These are phyloP conservation scores for Mimosa bimucronata DNA, from an alignment of 306 rosid species.

Conservation along the genomic window DNA sequence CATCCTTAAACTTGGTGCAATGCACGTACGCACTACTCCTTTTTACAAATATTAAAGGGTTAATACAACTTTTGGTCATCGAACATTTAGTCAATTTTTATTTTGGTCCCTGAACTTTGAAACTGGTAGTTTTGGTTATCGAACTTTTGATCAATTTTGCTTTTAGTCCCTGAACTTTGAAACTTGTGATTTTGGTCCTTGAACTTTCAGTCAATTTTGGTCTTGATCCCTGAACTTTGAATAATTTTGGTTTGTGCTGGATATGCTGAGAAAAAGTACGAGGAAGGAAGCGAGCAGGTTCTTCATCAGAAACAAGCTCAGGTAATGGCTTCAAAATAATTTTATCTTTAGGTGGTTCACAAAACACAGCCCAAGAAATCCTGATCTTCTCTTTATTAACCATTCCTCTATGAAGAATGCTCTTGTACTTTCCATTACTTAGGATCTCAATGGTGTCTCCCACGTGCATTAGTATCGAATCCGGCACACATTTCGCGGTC, in stretches of 20 bases:
- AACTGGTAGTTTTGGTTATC: too few species aligned
- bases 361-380: slow-evolving; percentile 83
- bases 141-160: too few species aligned
- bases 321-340: slow-evolving; percentile 74
- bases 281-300: slow-evolving; percentile 68
- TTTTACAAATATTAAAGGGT: too few species aligned
- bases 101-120: too few species aligned
- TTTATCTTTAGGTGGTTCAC: slow-evolving; percentile 83
- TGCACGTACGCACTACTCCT: too few species aligned
- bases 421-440: slow-evolving; percentile 78
- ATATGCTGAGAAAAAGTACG: slow-evolving; percentile 86
- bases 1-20: neutral
- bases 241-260: slow-evolving; percentile 78
- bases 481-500: slow-evolving; percentile 76
- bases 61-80: too few species aligned
- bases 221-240: too few species aligned
- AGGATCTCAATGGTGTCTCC: slow-evolving; percentile 90
- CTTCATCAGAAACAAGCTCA: slow-evolving; percentile 53
- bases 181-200: too few species aligned
- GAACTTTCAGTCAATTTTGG: too few species aligned
- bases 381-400: slow-evolving; percentile 86
- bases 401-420: slow-evolving; percentile 80
- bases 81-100: too few species aligned
- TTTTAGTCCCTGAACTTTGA: too few species aligned
- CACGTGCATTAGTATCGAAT: slow-evolving; percentile 76